These are phyloP conservation scores for Cladosporium sp. DNA, from an alignment of 2,329 filamentous ascomycete genomes.

Conservation along the genomic window DNA sequence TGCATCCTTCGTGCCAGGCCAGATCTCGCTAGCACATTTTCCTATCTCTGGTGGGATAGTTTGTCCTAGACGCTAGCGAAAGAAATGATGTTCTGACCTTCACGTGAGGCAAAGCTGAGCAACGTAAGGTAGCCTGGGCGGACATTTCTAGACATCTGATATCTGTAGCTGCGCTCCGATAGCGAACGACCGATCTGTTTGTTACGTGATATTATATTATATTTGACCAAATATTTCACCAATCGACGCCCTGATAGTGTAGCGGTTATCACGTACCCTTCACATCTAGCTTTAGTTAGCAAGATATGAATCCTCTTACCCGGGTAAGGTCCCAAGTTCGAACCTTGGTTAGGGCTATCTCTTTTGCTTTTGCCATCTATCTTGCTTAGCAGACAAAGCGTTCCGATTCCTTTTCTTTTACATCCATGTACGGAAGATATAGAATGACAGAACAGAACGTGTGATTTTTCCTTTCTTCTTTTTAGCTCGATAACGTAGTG, in stretches of 20 bases:
- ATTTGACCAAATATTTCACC: too few relatives aligned
- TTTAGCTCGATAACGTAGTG: too few relatives aligned
- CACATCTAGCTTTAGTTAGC: conserved; percentile 9
- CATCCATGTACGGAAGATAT: too few relatives aligned
- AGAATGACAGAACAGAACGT: too few relatives aligned
- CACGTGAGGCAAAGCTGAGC: neutral
- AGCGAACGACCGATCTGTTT: too few relatives aligned
- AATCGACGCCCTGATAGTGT: neutral
- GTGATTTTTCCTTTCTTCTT: too few relatives aligned
- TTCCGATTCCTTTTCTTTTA: too few relatives aligned
- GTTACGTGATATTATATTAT: too few relatives aligned
- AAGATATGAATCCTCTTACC: conserved; percentile 2
- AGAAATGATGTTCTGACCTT: neutral
- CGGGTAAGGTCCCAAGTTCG: conserved; percentile 17
- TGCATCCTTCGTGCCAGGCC: neutral
- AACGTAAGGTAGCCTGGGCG: neutral
- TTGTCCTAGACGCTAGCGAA: neutral
- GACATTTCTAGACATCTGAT: too few relatives aligned
- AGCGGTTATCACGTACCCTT: conserved; percentile 18
- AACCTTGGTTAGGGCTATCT: conserved; percentile 7
- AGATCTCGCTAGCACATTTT: neutral
- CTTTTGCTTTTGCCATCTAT: neutral
- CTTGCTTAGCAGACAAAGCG: too few relatives aligned
- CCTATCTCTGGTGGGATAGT: neutral
- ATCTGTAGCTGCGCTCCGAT: too few relatives aligned